Evolutionary conservation across 495 filamentous ascomycete genomes (phyloP).

Genomic region (Lasiosphaeria miniovina): DNA sequence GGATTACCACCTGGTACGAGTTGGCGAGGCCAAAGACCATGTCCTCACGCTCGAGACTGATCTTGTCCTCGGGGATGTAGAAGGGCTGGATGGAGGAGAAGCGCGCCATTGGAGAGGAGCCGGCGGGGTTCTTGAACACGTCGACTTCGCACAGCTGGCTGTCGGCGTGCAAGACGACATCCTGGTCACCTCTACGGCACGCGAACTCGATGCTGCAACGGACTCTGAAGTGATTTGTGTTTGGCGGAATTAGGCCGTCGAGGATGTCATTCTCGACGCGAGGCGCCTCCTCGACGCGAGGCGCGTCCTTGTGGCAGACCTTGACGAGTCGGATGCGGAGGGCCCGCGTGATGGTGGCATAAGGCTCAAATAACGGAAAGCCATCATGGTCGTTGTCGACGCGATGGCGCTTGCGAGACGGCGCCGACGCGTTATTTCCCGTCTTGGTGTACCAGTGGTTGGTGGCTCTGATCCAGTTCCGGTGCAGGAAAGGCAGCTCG

Average conservation of each 20-base stretch:
- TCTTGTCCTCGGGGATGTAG: constrained; percentile 43
- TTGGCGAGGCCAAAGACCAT: constrained; percentile 42
- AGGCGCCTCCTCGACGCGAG: constrained; percentile 33
- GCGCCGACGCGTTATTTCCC: constrained; percentile 41
- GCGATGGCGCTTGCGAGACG: constrained; percentile 38
- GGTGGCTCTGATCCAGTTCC: constrained; percentile 33
- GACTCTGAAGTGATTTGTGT: constrained; percentile 36
- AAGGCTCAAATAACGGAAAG: constrained; percentile 30
- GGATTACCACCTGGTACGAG: constrained; percentile 43
- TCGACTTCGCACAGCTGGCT: constrained; percentile 47
- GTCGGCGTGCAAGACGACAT: constrained; percentile 40
- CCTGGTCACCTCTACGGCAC: constrained; percentile 23
- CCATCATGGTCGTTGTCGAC: constrained; percentile 32
- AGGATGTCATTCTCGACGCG: constrained; percentile 40
- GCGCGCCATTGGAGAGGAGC: constrained; percentile 40
- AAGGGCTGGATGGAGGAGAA: constrained; percentile 45
- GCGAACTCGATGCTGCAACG: constrained; percentile 45
- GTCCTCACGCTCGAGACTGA: constrained; percentile 43
- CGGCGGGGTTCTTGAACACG: constrained; percentile 43
- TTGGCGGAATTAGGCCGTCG: constrained; percentile 36
- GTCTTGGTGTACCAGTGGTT: constrained; percentile 31
- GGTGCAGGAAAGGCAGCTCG: constrained; percentile 35
- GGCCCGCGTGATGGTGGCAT: constrained; percentile 28
- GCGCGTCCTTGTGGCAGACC: constrained; percentile 43
- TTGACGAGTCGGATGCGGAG: constrained; percentile 48